phyloP scores from a whole-genome alignment of 2,329 filamentous ascomycete genomes.

The Phyllosticta citribraziliensis region DNA sequence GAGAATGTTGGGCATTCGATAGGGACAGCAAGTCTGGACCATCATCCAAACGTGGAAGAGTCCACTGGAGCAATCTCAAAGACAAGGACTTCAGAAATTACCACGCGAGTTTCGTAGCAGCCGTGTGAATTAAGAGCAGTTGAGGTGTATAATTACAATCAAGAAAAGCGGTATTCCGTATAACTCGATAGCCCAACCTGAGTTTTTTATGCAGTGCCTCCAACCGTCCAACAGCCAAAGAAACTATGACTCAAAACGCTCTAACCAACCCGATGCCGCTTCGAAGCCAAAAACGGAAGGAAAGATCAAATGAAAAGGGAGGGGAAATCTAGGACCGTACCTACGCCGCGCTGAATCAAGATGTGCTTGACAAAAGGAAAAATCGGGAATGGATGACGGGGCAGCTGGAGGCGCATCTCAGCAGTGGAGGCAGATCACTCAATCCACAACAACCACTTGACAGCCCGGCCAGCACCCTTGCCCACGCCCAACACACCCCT shows the following conservation, averaged over 20 bases:
- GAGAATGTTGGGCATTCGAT: too few relatives aligned
- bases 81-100: too few relatives aligned
- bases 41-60: too few relatives aligned
- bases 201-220: not conserved
- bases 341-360: not conserved
- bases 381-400: not conserved
- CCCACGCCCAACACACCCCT: constrained; percentile 55
- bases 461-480: constrained; percentile 47
- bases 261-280: not conserved
- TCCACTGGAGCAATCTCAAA: too few relatives aligned
- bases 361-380: not conserved
- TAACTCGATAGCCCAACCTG: too few relatives aligned
- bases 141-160: too few relatives aligned
- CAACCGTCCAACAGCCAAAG: not conserved
- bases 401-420: too few relatives aligned
- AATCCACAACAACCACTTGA: constrained; percentile 80
- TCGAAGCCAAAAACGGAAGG: not conserved
- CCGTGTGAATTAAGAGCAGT: too few relatives aligned
- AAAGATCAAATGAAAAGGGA: not conserved
- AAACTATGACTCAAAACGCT: not conserved
- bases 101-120: too few relatives aligned
- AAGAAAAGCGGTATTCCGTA: too few relatives aligned
- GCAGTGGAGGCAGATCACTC: not conserved
- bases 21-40: too few relatives aligned
- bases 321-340: not conserved